phyloP scores from a whole-genome alignment of 495 filamentous ascomycete genomes.

The Poronia punctata region DNA sequence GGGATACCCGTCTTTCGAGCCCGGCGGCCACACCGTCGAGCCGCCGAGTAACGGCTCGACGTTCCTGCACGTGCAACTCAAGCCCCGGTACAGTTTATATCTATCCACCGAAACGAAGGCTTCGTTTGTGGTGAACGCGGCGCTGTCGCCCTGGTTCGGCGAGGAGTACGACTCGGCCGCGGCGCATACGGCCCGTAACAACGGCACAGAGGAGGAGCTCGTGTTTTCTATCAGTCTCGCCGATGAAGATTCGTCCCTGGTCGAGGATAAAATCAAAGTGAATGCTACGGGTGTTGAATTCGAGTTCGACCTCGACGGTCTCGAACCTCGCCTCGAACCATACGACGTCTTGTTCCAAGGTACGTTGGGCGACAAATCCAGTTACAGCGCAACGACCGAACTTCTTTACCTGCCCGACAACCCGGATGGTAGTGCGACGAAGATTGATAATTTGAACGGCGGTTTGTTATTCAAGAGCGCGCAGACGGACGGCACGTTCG shows the following conservation, averaged over 20 bases:
- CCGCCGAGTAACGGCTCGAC: slow-evolving; percentile 39
- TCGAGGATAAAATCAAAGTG: slow-evolving; percentile 31
- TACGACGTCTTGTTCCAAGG: slow-evolving; percentile 39
- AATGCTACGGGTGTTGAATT: slow-evolving; percentile 42
- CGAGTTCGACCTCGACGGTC: slow-evolving; percentile 38
- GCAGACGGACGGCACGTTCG: slow-evolving; percentile 27
- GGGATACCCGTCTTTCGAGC: slow-evolving; percentile 51
- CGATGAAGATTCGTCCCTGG: slow-evolving; percentile 22
- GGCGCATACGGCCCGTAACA: no score
- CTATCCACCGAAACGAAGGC: slow-evolving; percentile 44
- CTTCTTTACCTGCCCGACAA: slow-evolving; percentile 53
- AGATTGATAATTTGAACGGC: slow-evolving; percentile 56
- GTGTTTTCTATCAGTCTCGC: slow-evolving; percentile 31
- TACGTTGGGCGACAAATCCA: slow-evolving; percentile 27
- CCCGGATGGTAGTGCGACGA: slow-evolving; percentile 49
- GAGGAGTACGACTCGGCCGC: slow-evolving; percentile 36
- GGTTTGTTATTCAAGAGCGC: slow-evolving; percentile 40
- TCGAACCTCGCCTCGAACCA: slow-evolving; percentile 39
- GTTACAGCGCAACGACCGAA: slow-evolving; percentile 34
- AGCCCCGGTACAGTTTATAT: slow-evolving; percentile 57
- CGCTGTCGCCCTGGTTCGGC: slow-evolving; percentile 46
- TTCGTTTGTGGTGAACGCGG: slow-evolving; percentile 55
- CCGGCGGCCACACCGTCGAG: slow-evolving; percentile 49
- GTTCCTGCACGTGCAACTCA: slow-evolving; percentile 49
- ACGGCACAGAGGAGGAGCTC: no score